Base-by-base conservation (phyloP, 2,329 filamentous ascomycete species). In the Penicillium aurantiogriseum region DNA sequence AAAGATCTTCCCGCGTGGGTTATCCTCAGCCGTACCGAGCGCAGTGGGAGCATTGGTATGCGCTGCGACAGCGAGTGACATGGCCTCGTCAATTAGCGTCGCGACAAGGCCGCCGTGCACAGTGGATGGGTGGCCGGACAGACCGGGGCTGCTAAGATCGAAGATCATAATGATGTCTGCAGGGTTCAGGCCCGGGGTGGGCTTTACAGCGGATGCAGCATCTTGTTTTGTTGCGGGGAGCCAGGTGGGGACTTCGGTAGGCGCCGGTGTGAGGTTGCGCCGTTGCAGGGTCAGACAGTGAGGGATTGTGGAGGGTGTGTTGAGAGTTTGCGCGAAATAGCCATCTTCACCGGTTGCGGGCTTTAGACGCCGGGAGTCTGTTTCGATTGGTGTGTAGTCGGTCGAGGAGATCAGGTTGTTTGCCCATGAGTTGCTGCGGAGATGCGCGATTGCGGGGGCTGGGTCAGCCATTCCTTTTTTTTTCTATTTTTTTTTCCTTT, bases 81-180 rank as follows among this genome's bases (percentile, higher is more conserved):
- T 78, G 25, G 74, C 69, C 64, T 80, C 77, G 55, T 80, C 77
- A 25, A 80, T 69, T 23, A 78, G 56, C 5, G 74, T 74, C 29
- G 74, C 73, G 13, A 76, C 61, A 35, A 78, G 63, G 17, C 76
- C 77, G 4, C 77, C 77, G 50, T 79, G 77, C 21, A 71, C 72
- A 1, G 72, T 73, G 5, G 59, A 56, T 1, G 76, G 73, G 58
- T 78, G 75, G 3, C 76, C 76, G 25, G 70, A 71, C 5, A 79
- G 58, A 8, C 75, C 77, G 2, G 73, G 73, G 6, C 62, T 64
- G 2, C 62, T 63, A 17, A 79, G 66, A 17, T 68, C 62, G 49
- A 75, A 59, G 38, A 79, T 65, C 63, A 71, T 70, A 25, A 78
- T 63, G 23, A 74, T 65, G 60, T 78, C 75, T 1, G 76, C 71